phyloP scores from a whole-genome alignment of 345 rosid genomes.

The Viola odorata region DNA sequence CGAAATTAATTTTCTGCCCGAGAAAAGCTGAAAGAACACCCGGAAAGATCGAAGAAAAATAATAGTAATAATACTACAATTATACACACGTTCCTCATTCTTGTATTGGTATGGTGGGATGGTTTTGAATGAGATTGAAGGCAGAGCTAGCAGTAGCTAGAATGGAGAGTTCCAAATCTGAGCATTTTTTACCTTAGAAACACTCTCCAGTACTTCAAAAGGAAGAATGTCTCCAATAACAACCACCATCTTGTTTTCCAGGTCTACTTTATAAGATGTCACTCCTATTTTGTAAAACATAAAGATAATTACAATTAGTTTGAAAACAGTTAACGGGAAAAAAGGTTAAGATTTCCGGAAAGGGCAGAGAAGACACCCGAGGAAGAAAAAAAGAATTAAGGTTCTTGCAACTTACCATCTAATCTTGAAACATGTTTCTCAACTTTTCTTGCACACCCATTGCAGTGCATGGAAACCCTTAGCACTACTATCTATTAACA shows the following conservation, averaged over 20 bases:
- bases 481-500: conserved; percentile 63
- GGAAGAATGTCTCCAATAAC: conserved; percentile 76
- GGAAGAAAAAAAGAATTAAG: too few species aligned
- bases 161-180: conserved; percentile 51
- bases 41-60: too few species aligned
- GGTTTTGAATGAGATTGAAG: too few species aligned
- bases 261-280: conserved; percentile 80
- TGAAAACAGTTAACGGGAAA: too few species aligned
- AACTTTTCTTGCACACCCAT: conserved; percentile 86
- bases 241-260: conserved; percentile 85
- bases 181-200: conserved; percentile 77
- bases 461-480: conserved; percentile 85
- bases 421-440: conserved; percentile 83
- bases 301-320: background rate
- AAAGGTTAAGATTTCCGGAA: too few species aligned
- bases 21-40: too few species aligned
- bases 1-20: too few species aligned
- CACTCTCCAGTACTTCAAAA: conserved; percentile 66
- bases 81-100: too few species aligned
- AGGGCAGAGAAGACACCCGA: too few species aligned
- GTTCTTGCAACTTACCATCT: conserved; percentile 43
- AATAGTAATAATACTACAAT: too few species aligned
- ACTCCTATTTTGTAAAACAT: conserved; percentile 48
- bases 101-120: too few species aligned
- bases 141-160: background rate